A percentile compares a stretch with the other conserved stretches of the same genome.
Evolutionary conservation across 164 flowering plant species (phyloP).

Genomic region (Aristolochia californica): DNA sequence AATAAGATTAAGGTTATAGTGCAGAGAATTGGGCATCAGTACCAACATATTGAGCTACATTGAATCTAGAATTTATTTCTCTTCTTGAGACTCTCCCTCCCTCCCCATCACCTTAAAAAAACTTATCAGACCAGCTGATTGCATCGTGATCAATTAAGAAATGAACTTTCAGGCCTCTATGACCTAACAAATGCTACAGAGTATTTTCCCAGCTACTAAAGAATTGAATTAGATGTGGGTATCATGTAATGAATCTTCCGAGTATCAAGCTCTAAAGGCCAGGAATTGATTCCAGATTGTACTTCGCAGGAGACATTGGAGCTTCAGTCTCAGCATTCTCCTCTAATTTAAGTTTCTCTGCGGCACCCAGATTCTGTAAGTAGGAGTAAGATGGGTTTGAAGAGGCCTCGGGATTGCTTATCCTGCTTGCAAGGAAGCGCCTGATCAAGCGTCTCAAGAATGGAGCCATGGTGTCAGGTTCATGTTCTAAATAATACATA

Average conservation of each 20-base stretch:
- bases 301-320: slow-evolving; percentile 38
- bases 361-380: slow-evolving; percentile 45
- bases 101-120: no score
- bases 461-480: slow-evolving; percentile 97
- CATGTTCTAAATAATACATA: slow-evolving; percentile 89
- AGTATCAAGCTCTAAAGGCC: slow-evolving; percentile 42
- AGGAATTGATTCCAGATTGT: slow-evolving; percentile 86
- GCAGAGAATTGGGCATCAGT: no score
- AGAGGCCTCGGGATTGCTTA: slow-evolving; percentile 64
- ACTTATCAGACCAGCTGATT: no score
- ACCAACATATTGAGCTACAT: no score
- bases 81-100: no score
- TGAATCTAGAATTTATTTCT: no score
- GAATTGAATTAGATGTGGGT: no score
- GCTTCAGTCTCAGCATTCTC: slow-evolving; percentile 30
- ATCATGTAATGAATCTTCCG: no score
- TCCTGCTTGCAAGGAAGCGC: slow-evolving; percentile 88
- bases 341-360: slow-evolving; percentile 37
- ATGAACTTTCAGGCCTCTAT: no score
- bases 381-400: slow-evolving; percentile 53
- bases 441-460: slow-evolving; percentile 81
- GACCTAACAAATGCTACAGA: no score
- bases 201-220: no score
- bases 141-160: no score
- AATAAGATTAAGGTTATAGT: not conserved